Evolutionary conservation across 2,329 filamentous ascomycete species (phyloP), one percentile per base, ranked within the genome.

Genomic region (Emericellopsis cladophorae): DNA sequence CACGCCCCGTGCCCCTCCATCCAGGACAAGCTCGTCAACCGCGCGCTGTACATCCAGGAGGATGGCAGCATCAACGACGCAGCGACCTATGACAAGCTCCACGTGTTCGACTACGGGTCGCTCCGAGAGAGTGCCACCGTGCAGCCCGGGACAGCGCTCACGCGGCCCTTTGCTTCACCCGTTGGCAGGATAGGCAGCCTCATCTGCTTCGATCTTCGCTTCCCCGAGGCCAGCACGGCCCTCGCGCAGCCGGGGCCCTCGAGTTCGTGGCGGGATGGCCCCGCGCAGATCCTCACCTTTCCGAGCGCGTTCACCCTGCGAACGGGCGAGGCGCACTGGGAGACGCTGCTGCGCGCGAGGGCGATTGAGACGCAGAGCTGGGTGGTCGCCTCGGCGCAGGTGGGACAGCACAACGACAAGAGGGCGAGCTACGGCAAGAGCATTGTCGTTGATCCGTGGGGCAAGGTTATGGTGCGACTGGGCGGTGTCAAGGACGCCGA

Each of bases 191-290:
- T 95, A 16, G 90, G 87, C 16, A 69, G 82, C 45, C 70, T 83
- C 41, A 93, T 95, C 46, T 95, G 90, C 64, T 95, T 95, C 58
- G 90, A 95, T 62, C 62, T 95, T 46, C 77, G 88, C 1, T 94
- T 92, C 54, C 76, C 87, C 0, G 86, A 94, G 55, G 74, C 83
- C 8, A 74, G 77, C 0, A 59, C 92, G 9, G 70, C 76, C 2
- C 69, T 94, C 15, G 74, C 76, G 7, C 62, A 64, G 42, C 62
- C 62, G 0, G 51, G 52, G 1, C 41, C 55, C 6, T 33, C 33
- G 10, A 61, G 52, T 35, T 42, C 47, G 5, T 67, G 55, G 55
- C 47, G 38, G 31, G 43, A 41, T 18, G 49, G 44, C 23, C 64
- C 60, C 5, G 86, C 87, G 2, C 79, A 95, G 46, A 66, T 95